These are phyloP conservation scores for Eucalyptus globulus DNA, from an alignment of 345 rosid species.

Conservation along the genomic window DNA sequence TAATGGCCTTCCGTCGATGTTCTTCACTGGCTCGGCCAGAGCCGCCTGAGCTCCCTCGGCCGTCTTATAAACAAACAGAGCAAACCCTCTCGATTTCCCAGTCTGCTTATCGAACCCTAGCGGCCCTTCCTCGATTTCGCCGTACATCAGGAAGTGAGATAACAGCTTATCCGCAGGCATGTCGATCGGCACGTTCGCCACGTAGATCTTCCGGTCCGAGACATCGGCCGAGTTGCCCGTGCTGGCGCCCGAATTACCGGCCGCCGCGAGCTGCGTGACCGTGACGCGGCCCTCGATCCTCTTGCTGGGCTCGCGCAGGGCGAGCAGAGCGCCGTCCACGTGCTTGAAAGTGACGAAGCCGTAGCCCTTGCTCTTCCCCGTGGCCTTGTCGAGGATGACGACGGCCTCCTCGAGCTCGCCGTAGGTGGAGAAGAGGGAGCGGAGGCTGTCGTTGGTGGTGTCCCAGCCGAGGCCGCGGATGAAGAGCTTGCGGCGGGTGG, in stretches of 20 bases:
- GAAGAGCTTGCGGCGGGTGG: constrained; percentile 69
- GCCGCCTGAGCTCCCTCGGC: constrained; percentile 28
- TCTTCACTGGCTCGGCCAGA: constrained; percentile 19
- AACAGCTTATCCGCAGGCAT: constrained; percentile 16
- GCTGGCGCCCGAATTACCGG: constrained; percentile 23
- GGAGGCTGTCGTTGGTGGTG: constrained; percentile 59
- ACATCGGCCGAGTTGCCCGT: constrained; percentile 20
- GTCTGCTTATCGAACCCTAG: constrained; percentile 31
- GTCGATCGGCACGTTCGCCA: constrained; percentile 20
- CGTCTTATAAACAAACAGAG: constrained; percentile 25
- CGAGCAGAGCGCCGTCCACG: neutral
- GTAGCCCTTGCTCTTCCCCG: constrained; percentile 10
- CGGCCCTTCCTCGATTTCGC: constrained; percentile 40
- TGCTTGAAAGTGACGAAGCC: constrained; percentile 9
- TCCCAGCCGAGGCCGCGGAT: constrained; percentile 85
- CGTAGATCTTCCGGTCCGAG: constrained; percentile 23
- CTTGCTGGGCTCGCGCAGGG: constrained; percentile 24
- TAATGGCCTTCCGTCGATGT: constrained; percentile 23
- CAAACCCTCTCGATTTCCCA: constrained; percentile 28
- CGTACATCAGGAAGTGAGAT: constrained; percentile 10
- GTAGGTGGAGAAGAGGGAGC: constrained; percentile 35
- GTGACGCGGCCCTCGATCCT: constrained; percentile 51
- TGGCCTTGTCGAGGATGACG: constrained; percentile 4
- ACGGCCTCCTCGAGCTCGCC: constrained; percentile 63
- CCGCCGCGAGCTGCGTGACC: constrained; percentile 63